Percentiles rank a stretch among this genome's conserved stretches.
These are phyloP conservation scores for Neurospora sublineolata DNA, from an alignment of 495 filamentous ascomycete species.

Conservation along the genomic window DNA sequence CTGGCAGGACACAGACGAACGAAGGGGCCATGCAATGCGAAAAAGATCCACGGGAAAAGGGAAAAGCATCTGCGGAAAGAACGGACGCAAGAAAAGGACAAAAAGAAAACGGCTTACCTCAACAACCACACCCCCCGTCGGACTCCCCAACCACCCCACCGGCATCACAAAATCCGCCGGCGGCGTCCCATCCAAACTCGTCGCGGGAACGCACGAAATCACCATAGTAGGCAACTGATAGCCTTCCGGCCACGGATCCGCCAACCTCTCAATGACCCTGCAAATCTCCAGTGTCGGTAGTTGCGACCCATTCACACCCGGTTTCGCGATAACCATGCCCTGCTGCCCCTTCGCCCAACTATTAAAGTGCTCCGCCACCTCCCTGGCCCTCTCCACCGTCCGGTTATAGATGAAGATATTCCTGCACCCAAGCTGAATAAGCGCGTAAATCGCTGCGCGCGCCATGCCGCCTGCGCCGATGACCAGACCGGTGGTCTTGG, in stretches of 20 bases:
- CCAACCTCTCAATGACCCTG: conserved; percentile 45
- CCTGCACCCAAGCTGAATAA: conserved; percentile 65
- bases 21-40: too few species aligned
- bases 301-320: not conserved
- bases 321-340: conserved; percentile 17
- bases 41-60: too few species aligned
- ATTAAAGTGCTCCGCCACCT: conserved; percentile 65
- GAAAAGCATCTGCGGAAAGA: not conserved
- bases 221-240: conserved; percentile 63
- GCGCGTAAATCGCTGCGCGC: conserved; percentile 65
- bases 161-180: conserved; percentile 69
- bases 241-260: conserved; percentile 53
- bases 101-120: conserved; percentile 33
- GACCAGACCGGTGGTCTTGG: conserved; percentile 55
- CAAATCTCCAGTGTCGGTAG: conserved; percentile 34
- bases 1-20: too few species aligned
- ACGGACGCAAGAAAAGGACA: not conserved
- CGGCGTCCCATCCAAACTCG: conserved; percentile 47
- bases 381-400: conserved; percentile 47
- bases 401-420: conserved; percentile 73
- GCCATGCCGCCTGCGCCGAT: conserved; percentile 78
- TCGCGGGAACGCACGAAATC: conserved; percentile 63
- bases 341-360: conserved; percentile 25
- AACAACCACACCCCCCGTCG: conserved; percentile 69
- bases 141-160: conserved; percentile 58